These are phyloP conservation scores for Forsythia suspensa DNA, from an alignment of 257 asterid species.

Conservation along the genomic window DNA sequence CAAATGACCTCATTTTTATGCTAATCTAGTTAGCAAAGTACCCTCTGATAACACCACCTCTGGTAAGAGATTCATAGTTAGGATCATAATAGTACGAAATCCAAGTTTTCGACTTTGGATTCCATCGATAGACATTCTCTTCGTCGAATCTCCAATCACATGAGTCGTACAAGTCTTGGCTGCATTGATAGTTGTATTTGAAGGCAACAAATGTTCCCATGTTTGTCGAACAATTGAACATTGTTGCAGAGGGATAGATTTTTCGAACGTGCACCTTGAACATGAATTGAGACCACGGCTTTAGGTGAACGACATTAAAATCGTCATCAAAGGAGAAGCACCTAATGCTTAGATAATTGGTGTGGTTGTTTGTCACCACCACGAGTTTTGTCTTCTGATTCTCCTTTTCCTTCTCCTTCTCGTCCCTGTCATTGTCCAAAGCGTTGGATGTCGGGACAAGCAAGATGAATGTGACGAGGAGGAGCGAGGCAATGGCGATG, in stretches of 20 bases:
- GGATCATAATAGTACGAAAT: constrained; percentile 39
- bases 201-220: constrained; percentile 67
- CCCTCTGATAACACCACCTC: constrained; percentile 73
- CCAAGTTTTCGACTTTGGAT: constrained; percentile 30
- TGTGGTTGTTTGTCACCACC: constrained; percentile 57
- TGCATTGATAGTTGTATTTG: constrained; percentile 39
- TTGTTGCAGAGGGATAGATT: constrained; percentile 51
- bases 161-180: background rate
- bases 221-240: constrained; percentile 84
- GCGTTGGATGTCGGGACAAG: background rate
- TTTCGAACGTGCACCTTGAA: constrained; percentile 28
- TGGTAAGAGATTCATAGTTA: constrained; percentile 64
- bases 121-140: constrained; percentile 37
- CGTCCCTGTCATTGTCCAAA: background rate
- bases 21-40: constrained; percentile 48
- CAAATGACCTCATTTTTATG: background rate
- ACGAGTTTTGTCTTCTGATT: constrained; percentile 10
- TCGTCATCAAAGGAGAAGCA: constrained; percentile 55
- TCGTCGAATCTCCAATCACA: constrained; percentile 75
- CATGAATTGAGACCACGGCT: constrained; percentile 35
- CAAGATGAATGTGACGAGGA: constrained; percentile 12
- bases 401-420: background rate
- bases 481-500: background rate
- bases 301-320: constrained; percentile 36
- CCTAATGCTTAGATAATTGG: constrained; percentile 52